Evolutionary conservation across 2,329 filamentous ascomycete species (phyloP).

Genomic region (Arthrobotrys megalospora): DNA sequence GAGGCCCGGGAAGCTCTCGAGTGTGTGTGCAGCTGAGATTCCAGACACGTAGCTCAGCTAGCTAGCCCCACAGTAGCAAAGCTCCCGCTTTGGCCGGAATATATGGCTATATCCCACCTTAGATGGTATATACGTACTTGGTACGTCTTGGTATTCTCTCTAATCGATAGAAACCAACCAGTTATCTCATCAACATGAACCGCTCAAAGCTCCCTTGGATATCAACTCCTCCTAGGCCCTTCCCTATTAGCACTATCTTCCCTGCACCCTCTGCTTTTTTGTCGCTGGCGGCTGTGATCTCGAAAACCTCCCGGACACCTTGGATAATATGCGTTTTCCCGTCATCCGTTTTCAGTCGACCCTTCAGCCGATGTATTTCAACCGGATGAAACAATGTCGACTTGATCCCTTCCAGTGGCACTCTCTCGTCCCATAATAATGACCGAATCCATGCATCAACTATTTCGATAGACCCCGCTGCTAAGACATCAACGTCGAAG

Average conservation of each 20-base stretch:
- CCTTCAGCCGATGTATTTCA: slow-evolving; percentile 91
- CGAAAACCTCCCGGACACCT: slow-evolving; percentile 93
- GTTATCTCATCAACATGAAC: slow-evolving; percentile 59
- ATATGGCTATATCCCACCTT: background rate
- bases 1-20: background rate
- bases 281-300: slow-evolving; percentile 78
- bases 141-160: too few relatives aligned
- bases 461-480: slow-evolving; percentile 72
- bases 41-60: slow-evolving; percentile 2
- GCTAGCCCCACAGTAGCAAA: background rate
- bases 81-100: slow-evolving; percentile 8
- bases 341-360: slow-evolving; percentile 77
- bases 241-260: slow-evolving; percentile 78
- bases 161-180: too few relatives aligned
- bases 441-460: slow-evolving; percentile 87
- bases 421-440: slow-evolving; percentile 83
- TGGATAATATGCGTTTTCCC: slow-evolving; percentile 84
- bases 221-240: slow-evolving; percentile 71
- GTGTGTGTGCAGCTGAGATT: background rate
- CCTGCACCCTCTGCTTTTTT: slow-evolving; percentile 66
- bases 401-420: slow-evolving; percentile 69
- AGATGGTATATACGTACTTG: background rate
- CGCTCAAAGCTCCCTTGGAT: slow-evolving; percentile 70
- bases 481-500: slow-evolving; percentile 77
- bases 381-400: slow-evolving; percentile 67